Base-by-base conservation (phyloP, 2,329 filamentous ascomycete genomes). In the Cladosporium oxysporum region DNA sequence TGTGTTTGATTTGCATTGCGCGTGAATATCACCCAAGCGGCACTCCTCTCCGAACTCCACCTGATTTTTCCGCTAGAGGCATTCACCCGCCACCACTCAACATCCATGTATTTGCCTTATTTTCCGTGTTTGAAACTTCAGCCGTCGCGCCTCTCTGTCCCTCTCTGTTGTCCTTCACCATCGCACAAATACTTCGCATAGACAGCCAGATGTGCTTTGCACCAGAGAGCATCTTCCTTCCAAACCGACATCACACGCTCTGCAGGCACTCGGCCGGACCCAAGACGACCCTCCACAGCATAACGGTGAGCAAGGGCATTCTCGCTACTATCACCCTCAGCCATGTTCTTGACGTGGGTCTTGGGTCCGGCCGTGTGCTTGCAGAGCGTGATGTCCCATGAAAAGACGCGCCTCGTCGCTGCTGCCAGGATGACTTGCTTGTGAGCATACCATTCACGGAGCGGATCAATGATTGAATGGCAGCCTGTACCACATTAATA, bases 401-500 rank as follows among this genome's bases (percentile, higher is more conserved):
- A 8, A 5, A 33, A 35, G 33, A 5, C 6, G 33, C 33, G 33
- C 11, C 12, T 35, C 12, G 35, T 16, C 14, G 35, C 35, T 16
- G 2, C 35, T 37, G 35, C 12, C 35, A 37, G 14, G 35, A 37
- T 16, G 14, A 16, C 35, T 5, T 37, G 35, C 35, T 37, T 37
- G 35, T 14, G 35, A 16, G 12, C 35, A 3, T 6, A 6, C 12
- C 14, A 14, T 16, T 16, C 16, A 14, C 14, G 16, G 35, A 41
- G 35, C 35, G 37, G 50, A 63, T 57, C 50, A 57, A 63, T 57
- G 50, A 28, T 35, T 63, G 61, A n/a, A 33, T 28, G 35, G 50
- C 35, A 63, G 50, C 50, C 61, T 23, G 37, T 47, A 57, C 50
- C 35, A 57, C 50, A 47, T 47, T n/a, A 63, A 63, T 57, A 63